A percentile compares a stretch with the other conserved stretches of the same genome.
phyloP scores from a whole-genome alignment of 1,139 yeast genomes.

The Meyerozyma athensensis region DNA sequence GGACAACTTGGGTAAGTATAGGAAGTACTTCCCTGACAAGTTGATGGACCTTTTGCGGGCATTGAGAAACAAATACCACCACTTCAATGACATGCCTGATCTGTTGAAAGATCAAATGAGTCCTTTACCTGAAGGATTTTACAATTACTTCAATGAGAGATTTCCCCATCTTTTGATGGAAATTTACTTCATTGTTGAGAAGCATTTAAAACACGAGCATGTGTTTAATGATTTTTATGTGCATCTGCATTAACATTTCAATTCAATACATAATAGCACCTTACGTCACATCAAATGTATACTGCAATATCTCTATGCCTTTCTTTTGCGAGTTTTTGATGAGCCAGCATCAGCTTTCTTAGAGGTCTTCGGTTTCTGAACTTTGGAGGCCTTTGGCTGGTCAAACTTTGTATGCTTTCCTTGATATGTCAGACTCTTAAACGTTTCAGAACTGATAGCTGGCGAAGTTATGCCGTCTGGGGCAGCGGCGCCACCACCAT shows the following conservation, averaged over 20 bases:
- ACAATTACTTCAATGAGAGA: slow-evolving; percentile 62
- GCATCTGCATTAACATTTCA: slow-evolving; percentile 1
- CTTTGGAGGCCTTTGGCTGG: slow-evolving; percentile 6
- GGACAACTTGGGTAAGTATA: slow-evolving; percentile 81
- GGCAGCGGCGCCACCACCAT: slow-evolving; percentile 29
- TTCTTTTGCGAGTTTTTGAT: slow-evolving; percentile 12
- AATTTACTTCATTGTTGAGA: slow-evolving; percentile 61
- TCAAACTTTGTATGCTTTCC: slow-evolving; percentile 59
- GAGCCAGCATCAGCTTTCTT: slow-evolving; percentile 4
- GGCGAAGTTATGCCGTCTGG: slow-evolving; percentile 32
- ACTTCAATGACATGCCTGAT: slow-evolving; percentile 81
- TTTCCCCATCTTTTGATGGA: slow-evolving; percentile 81
- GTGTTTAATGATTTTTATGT: slow-evolving; percentile 49
- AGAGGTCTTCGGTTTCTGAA: slow-evolving; percentile 4
- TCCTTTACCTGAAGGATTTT: slow-evolving; percentile 80
- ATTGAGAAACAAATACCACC: slow-evolving; percentile 86
- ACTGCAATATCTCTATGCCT: slow-evolving; percentile 2
- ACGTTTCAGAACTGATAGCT: slow-evolving; percentile 55
- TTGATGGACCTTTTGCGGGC: slow-evolving; percentile 86
- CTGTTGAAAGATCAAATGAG: slow-evolving; percentile 59
- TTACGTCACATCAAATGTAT: background rate
- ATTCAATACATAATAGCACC: background rate
- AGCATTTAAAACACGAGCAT: slow-evolving; percentile 57
- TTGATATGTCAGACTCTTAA: slow-evolving; percentile 20
- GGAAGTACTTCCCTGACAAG: slow-evolving; percentile 77